Conservation (phyloP, 257 asterid genomes). For the Petunia secreta region DNA sequence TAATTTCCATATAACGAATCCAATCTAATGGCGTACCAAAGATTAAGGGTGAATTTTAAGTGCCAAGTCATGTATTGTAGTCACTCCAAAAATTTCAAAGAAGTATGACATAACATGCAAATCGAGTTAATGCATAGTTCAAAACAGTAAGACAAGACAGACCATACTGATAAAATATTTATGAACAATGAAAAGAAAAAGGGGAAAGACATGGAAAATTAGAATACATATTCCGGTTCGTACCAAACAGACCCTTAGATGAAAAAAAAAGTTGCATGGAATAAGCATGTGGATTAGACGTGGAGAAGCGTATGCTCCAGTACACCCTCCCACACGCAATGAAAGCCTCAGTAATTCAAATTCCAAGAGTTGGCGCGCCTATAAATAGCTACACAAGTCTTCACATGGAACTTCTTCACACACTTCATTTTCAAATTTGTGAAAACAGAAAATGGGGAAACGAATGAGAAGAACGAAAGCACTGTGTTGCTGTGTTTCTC, state of each 20-base stretch:
- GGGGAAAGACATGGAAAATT: too few relatives aligned
- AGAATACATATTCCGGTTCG: too few relatives aligned
- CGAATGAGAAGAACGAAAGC: slow-evolving; percentile 74
- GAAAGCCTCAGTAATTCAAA: slow-evolving; percentile 28
- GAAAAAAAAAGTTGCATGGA: too few relatives aligned
- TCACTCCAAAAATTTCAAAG: neutral
- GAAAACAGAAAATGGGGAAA: slow-evolving; percentile 65
- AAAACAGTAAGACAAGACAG: too few relatives aligned
- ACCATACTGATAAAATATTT: too few relatives aligned
- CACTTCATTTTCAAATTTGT: neutral
- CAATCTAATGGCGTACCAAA: neutral
- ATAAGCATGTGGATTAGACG: too few relatives aligned
- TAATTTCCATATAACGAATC: too few relatives aligned
- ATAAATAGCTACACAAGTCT: slow-evolving; percentile 28
- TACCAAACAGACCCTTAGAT: too few relatives aligned
- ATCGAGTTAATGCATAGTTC: too few relatives aligned
- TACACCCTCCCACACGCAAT: neutral
- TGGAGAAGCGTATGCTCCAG: neutral
- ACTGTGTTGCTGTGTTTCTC: slow-evolving; percentile 82
- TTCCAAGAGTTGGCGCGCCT: slow-evolving; percentile 33
- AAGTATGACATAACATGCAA: too few relatives aligned
- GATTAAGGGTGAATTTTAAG: neutral
- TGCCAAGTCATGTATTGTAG: neutral
- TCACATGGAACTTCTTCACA: neutral
- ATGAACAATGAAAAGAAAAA: too few relatives aligned